phyloP scores from a whole-genome alignment of 73 alveolate species.

The Tetrahymena elliotti region DNA sequence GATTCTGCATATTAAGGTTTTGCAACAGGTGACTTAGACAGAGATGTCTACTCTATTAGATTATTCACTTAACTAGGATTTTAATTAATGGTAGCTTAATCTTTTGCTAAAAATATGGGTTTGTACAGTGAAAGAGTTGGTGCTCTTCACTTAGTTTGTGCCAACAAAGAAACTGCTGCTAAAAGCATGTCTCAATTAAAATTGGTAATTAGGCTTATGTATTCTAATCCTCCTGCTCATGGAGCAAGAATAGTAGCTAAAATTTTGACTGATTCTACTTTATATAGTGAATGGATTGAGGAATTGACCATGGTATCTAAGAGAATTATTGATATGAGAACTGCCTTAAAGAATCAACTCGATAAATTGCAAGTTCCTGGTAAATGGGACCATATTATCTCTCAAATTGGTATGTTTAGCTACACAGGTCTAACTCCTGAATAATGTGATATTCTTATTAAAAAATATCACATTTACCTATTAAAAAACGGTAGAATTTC shows the following conservation, averaged over 20 bases:
- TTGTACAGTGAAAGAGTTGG: conserved; percentile 94
- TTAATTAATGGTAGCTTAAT: conserved; percentile 80
- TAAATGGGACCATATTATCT: conserved; percentile 82
- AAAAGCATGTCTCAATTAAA: conserved; percentile 67
- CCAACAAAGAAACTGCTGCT: conserved; percentile 71
- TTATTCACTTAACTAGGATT: conserved; percentile 79
- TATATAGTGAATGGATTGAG: conserved; percentile 68
- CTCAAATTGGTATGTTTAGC: conserved; percentile 94
- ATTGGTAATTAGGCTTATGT: conserved; percentile 75
- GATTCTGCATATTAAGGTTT: conserved; percentile 97
- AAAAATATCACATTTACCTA: conserved; percentile 78
- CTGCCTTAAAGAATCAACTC: conserved; percentile 62
- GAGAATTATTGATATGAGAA: conserved; percentile 87
- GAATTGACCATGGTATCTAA: conserved; percentile 78
- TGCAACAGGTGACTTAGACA: conserved; percentile 88
- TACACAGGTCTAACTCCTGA: conserved; percentile 92
- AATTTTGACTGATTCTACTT: conserved; percentile 64
- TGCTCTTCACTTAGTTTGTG: conserved; percentile 77
- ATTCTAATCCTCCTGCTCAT: conserved; percentile 93
- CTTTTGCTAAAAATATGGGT: conserved; percentile 96
- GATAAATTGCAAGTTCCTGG: conserved; percentile 65
- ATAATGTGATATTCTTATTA: conserved; percentile 70
- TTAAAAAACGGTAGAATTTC: conserved; percentile 87
- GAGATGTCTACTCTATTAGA: conserved; percentile 86
- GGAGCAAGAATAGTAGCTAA: conserved; percentile 87